Evolutionary conservation across 805 yeast genomes (phyloP).

Genomic region (Peterozyma toletana): DNA sequence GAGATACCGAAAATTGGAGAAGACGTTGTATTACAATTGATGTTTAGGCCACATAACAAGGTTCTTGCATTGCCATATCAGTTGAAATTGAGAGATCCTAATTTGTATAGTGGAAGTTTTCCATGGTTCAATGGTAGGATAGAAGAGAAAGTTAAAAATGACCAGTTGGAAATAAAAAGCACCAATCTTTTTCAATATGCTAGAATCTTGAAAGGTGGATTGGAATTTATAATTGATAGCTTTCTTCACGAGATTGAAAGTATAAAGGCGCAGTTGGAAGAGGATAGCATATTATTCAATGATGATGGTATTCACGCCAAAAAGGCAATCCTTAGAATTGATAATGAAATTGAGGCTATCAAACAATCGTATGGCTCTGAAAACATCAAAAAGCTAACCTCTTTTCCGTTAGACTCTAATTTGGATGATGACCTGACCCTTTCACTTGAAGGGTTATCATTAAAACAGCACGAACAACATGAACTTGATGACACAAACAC

Average conservation of each 20-base stretch:
- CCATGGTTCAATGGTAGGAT: constrained; percentile 39
- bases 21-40: constrained; percentile 53
- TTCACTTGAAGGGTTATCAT: constrained; percentile 4
- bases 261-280: constrained; percentile 41
- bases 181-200: constrained; percentile 39
- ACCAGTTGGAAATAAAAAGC: constrained; percentile 16
- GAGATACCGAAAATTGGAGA: constrained; percentile 53
- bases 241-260: constrained; percentile 52
- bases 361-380: constrained; percentile 21
- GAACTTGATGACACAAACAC: constrained; percentile 33
- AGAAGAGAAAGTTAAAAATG: constrained; percentile 13
- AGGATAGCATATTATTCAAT: constrained; percentile 52
- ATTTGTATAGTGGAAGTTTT: constrained; percentile 30
- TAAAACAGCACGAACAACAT: constrained; percentile 2
- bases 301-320: constrained; percentile 50
- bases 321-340: constrained; percentile 50
- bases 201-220: constrained; percentile 64
- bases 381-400: background rate
- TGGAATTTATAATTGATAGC: constrained; percentile 43
- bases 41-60: constrained; percentile 37
- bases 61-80: constrained; percentile 24
- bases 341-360: constrained; percentile 33
- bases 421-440: background rate
- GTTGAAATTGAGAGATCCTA: constrained; percentile 13
- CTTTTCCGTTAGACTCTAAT: background rate